Evolutionary conservation across 352 stramenopile species (phyloP).

Genomic region (Halophytophthora polymorphica): DNA sequence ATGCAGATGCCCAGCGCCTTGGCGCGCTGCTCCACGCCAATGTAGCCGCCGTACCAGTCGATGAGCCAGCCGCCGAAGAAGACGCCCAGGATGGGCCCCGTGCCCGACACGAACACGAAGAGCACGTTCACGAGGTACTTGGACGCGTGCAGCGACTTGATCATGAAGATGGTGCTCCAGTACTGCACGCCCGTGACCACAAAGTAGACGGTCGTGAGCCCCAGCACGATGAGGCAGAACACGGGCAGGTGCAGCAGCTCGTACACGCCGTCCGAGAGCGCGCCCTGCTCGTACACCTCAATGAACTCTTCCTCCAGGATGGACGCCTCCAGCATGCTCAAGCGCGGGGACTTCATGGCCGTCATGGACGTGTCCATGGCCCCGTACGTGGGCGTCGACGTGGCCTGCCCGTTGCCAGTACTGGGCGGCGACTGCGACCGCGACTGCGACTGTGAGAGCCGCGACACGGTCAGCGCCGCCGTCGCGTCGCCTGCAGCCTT

Average conservation of each 20-base stretch:
- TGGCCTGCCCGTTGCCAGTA: neutral
- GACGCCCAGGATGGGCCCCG: constrained; percentile 75
- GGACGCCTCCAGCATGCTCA: constrained; percentile 58
- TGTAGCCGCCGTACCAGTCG: constrained; percentile 74
- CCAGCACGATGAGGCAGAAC: constrained; percentile 76
- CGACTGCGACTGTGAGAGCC: constrained; percentile 14
- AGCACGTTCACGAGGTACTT: constrained; percentile 83
- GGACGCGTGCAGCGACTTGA: constrained; percentile 78
- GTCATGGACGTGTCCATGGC: constrained; percentile 46
- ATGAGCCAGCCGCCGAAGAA: constrained; percentile 83
- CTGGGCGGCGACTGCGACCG: constrained; percentile 3
- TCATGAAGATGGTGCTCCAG: constrained; percentile 88
- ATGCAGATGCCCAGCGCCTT: constrained; percentile 79
- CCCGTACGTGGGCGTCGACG: constrained; percentile 44
- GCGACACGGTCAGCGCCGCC: constrained; percentile 20
- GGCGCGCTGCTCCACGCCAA: constrained; percentile 67
- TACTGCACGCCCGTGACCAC: constrained; percentile 86
- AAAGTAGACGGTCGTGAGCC: constrained; percentile 81
- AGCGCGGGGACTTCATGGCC: constrained; percentile 40
- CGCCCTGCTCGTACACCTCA: constrained; percentile 64
- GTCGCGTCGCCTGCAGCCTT: constrained; percentile 6
- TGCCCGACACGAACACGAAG: constrained; percentile 79
- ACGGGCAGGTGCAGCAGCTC: constrained; percentile 67
- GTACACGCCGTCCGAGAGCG: constrained; percentile 58
- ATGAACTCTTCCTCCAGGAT: constrained; percentile 77